A percentile compares a stretch with the other conserved stretches of the same genome.
phyloP scores from a whole-genome alignment of 2,329 filamentous ascomycete species.

The Ceratocystis ficicola region DNA sequence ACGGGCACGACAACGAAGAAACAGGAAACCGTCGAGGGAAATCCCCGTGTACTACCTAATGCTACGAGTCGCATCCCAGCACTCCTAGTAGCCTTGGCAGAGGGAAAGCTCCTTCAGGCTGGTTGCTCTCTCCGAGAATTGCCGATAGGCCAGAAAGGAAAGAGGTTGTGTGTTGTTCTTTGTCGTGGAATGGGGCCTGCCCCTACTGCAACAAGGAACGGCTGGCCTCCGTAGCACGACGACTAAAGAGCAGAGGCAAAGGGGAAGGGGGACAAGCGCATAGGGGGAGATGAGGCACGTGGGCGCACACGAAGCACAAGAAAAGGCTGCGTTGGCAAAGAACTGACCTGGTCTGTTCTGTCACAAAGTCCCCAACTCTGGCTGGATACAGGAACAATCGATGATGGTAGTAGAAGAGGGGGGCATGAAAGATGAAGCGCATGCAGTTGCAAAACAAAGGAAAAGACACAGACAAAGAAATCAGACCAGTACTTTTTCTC shows the following conservation, averaged over 20 bases:
- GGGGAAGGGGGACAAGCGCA: not conserved
- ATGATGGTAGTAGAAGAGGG: not conserved
- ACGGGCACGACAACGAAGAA: not conserved
- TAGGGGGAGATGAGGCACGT: not conserved
- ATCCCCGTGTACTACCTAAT: not conserved
- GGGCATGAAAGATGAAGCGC: not conserved
- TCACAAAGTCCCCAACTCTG: not conserved
- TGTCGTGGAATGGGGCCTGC: not conserved
- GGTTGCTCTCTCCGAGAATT: not conserved
- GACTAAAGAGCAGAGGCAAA: not conserved
- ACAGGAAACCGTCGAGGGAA: not conserved
- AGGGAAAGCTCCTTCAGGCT: not conserved
- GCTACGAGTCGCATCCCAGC: not conserved
- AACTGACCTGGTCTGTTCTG: not conserved
- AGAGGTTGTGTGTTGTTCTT: not conserved
- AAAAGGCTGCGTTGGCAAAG: not conserved
- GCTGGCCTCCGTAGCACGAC: not conserved
- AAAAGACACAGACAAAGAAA: conserved; percentile 1
- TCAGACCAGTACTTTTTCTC: not conserved
- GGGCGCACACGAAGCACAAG: not conserved
- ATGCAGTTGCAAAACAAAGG: not conserved
- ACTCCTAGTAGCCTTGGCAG: not conserved
- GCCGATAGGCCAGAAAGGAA: not conserved
- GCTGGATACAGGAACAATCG: conserved; percentile 2
- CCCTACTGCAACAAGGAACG: not conserved